Conservation (phyloP, 768 basidiomycete species). For the Podaxis carcinomalis region DNA sequence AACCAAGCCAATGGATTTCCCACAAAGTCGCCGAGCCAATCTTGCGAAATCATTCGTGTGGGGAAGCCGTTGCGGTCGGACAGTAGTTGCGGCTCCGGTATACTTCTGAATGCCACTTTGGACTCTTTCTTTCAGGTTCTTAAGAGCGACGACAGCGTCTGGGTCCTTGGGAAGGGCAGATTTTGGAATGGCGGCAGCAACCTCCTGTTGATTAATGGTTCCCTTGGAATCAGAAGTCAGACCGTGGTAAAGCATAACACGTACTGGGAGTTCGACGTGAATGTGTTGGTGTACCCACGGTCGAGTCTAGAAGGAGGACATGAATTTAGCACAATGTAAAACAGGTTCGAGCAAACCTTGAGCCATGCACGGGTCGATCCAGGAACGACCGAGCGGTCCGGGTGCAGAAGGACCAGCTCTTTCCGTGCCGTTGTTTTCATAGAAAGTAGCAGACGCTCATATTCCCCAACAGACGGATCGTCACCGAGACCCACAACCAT, state of each 20-base stretch:
- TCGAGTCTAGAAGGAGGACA: constrained; percentile 55
- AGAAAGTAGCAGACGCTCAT: constrained; percentile 86
- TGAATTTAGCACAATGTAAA: not conserved
- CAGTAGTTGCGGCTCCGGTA: constrained; percentile 56
- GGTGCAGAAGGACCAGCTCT: constrained; percentile 90
- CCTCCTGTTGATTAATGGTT: constrained; percentile 43
- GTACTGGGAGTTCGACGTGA: constrained; percentile 85
- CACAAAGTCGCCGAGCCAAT: constrained; percentile 86
- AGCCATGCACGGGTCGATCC: constrained; percentile 97
- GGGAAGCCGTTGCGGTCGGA: constrained; percentile 70
- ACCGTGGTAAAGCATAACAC: not conserved
- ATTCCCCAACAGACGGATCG: constrained; percentile 88
- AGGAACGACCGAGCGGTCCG: constrained; percentile 81
- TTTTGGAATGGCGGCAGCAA: constrained; percentile 65
- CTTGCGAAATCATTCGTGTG: constrained; percentile 91
- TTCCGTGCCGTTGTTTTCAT: constrained; percentile 99
- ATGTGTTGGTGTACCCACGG: constrained; percentile 97
- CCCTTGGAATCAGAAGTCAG: not conserved
- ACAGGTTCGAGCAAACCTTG: constrained; percentile 46
- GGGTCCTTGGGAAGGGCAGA: constrained; percentile 67
- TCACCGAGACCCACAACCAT: constrained; percentile 95
- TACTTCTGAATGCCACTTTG: constrained; percentile 88
- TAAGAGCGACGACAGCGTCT: constrained; percentile 83
- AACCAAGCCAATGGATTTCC: constrained; percentile 89
- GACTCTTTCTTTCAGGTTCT: constrained; percentile 89